Conservation (phyloP, 192 early-diverging fungal genomes). For the Geranomyces variabilis region DNA sequence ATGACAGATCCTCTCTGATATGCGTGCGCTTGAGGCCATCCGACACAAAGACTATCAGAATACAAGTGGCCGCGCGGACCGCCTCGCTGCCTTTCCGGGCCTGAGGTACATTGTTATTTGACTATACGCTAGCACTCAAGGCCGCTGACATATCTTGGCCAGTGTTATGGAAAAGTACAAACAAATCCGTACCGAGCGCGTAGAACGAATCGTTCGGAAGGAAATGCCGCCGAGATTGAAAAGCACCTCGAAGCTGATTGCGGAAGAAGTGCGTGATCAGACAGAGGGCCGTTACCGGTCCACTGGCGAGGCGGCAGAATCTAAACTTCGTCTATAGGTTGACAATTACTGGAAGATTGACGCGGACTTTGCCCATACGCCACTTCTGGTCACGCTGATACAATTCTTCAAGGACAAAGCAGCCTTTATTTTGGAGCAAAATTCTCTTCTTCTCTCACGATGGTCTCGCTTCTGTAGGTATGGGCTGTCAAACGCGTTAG, state of each 20-base stretch:
- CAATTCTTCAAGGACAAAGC: conserved; percentile 46
- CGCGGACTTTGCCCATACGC: conserved; percentile 24
- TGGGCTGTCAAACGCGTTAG: neutral
- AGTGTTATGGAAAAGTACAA: conserved; percentile 52
- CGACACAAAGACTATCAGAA: conserved; percentile 56
- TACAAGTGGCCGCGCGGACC: conserved; percentile 39
- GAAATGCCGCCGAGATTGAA: conserved; percentile 36
- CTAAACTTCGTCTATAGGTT: conserved; percentile 28
- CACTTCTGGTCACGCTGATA: conserved; percentile 32
- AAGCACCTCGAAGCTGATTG: conserved; percentile 23
- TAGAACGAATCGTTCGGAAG: conserved; percentile 41
- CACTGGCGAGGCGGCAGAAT: neutral
- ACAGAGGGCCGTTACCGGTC: neutral
- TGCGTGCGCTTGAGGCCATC: conserved; percentile 40
- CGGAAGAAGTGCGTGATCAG: conserved; percentile 44
- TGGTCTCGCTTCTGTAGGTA: conserved; percentile 58
- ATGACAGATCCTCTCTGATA: conserved; percentile 49
- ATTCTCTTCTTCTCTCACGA: conserved; percentile 49
- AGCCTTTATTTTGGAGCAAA: conserved; percentile 39
- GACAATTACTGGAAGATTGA: conserved; percentile 48
- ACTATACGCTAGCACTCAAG: no score
- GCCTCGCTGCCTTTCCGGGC: conserved; percentile 42
- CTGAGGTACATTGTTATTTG: conserved; percentile 23
- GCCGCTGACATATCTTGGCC: neutral
- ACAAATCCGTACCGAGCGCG: conserved; percentile 37